Evolutionary conservation across 2,329 filamentous ascomycete species (phyloP).

Genomic region (Nannizziopsis arthrosporioides): DNA sequence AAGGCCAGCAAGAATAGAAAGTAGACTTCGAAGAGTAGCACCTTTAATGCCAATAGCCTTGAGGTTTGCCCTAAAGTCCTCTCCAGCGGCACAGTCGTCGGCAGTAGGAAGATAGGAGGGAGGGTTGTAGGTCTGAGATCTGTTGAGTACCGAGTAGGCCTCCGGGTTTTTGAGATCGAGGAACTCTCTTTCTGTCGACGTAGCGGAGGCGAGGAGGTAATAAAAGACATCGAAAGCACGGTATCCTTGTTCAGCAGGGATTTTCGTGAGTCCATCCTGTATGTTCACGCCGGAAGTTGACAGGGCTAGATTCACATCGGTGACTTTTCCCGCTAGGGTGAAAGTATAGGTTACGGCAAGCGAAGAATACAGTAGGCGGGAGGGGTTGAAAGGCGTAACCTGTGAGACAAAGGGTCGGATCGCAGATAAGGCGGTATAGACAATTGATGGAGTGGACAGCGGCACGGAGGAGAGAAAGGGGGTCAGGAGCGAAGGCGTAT

Average conservation of each 20-base stretch:
- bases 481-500: slow-evolving; percentile 69
- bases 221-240: slow-evolving; percentile 97
- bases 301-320: slow-evolving; percentile 61
- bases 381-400: slow-evolving; percentile 82
- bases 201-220: slow-evolving; percentile 85
- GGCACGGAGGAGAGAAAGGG: slow-evolving; percentile 76
- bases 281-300: slow-evolving; percentile 85
- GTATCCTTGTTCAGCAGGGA: slow-evolving; percentile 68
- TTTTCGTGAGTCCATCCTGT: slow-evolving; percentile 61
- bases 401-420: slow-evolving; percentile 77
- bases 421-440: slow-evolving; percentile 69
- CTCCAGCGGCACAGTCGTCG: slow-evolving; percentile 82
- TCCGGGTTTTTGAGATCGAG: slow-evolving; percentile 67
- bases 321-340: slow-evolving; percentile 66
- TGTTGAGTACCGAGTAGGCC: slow-evolving; percentile 64
- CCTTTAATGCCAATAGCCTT: slow-evolving; percentile 94
- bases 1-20: slow-evolving; percentile 74
- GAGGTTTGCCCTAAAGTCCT: slow-evolving; percentile 77
- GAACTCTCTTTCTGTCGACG: slow-evolving; percentile 77
- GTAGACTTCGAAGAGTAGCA: slow-evolving; percentile 63
- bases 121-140: slow-evolving; percentile 73
- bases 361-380: slow-evolving; percentile 65
- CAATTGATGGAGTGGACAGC: slow-evolving; percentile 59
- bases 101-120: slow-evolving; percentile 83
- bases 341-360: slow-evolving; percentile 72